Conservation (phyloP, 768 basidiomycete genomes). For the Boletus insuetus region DNA sequence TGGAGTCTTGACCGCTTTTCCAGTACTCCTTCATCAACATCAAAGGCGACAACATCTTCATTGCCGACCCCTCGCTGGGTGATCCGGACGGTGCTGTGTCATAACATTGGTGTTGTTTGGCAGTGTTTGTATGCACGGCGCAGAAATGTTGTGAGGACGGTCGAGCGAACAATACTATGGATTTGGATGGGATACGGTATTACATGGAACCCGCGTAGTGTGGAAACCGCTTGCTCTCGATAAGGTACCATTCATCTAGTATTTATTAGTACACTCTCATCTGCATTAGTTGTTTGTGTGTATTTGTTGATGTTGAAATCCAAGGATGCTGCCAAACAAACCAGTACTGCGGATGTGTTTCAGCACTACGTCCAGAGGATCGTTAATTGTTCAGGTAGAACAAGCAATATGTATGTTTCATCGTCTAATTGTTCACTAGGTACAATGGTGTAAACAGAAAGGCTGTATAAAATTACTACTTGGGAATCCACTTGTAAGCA, state of each 20-base stretch:
- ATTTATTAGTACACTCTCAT: no score
- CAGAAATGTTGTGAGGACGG: not conserved
- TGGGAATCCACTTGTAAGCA: no score
- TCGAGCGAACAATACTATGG: constrained; percentile 15
- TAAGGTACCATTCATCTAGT: no score
- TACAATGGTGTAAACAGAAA: no score
- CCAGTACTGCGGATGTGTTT: no score
- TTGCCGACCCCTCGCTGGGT: constrained; percentile 22
- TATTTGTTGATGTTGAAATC: constrained; percentile 17
- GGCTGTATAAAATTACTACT: no score
- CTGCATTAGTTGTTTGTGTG: not conserved
- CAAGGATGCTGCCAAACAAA: constrained; percentile 12
- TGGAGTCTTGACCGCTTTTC: not conserved
- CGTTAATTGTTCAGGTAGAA: not conserved
- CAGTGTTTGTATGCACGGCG: constrained; percentile 2
- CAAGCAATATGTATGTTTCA: not conserved
- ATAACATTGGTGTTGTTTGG: constrained; percentile 8
- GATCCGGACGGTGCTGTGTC: constrained; percentile 8
- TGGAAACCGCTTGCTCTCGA: no score
- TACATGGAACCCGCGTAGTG: no score
- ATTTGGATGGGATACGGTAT: constrained; percentile 17
- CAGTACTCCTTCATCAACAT: constrained; percentile 57
- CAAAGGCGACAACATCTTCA: constrained; percentile 49
- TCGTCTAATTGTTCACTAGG: no score
- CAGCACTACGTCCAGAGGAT: not conserved